Evolutionary conservation across 169 alveolate genomes (phyloP).

Genomic region (Babesia bovis): DNA sequence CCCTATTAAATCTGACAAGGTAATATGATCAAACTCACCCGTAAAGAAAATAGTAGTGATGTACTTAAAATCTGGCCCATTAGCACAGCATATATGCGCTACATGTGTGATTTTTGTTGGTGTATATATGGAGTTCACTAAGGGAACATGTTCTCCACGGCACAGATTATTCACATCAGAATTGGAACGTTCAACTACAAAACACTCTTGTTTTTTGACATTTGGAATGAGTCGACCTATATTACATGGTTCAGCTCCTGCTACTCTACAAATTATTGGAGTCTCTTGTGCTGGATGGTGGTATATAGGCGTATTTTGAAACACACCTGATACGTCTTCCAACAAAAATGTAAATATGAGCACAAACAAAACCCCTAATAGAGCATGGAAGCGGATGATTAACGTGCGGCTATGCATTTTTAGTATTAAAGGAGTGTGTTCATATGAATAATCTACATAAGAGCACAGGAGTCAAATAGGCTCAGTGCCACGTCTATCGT

Average conservation of each 20-base stretch:
- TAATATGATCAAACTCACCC: slow-evolving; percentile 3
- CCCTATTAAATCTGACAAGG: background rate
- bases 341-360: background rate
- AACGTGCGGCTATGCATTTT: background rate
- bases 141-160: background rate
- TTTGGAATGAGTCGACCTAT: background rate
- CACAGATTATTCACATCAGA: background rate
- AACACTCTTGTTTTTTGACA: background rate
- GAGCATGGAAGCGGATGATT: background rate
- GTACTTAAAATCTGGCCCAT: background rate
- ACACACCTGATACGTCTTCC: background rate
- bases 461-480: slow-evolving; percentile 20
- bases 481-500: slow-evolving; percentile 35
- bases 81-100: background rate
- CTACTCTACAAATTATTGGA: background rate
- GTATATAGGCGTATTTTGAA: background rate
- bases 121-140: background rate
- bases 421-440: slow-evolving; percentile 11
- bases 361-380: background rate
- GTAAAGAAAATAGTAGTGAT: slow-evolving; percentile 18
- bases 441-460: background rate
- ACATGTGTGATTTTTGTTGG: background rate
- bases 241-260: slow-evolving; percentile 34
- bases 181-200: background rate
- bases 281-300: background rate